Percentiles rank a stretch among this genome's conserved stretches.
Conservation (phyloP, 73 alveolate genomes). For the Paramecium sonneborni region DNA sequence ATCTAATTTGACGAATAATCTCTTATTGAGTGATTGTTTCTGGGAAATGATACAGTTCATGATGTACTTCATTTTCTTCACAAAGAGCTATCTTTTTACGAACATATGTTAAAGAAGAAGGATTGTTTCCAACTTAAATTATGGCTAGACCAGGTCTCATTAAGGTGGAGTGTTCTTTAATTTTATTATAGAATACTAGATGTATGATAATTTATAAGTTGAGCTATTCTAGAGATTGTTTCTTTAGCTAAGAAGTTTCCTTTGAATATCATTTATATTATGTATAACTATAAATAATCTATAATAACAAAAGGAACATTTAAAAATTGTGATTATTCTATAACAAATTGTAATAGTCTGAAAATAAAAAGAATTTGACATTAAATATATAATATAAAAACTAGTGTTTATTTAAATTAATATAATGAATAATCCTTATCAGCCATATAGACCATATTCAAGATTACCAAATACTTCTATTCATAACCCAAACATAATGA, state of each 20-base stretch:
- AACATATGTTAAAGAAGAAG: slow-evolving; percentile 45
- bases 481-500: neutral
- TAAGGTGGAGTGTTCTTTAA: neutral
- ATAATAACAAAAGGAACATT: neutral
- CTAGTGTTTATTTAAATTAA: neutral
- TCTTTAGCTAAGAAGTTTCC: slow-evolving; percentile 4
- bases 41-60: slow-evolving; percentile 22
- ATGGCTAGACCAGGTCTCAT: slow-evolving; percentile 59
- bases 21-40: slow-evolving; percentile 21
- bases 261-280: slow-evolving; percentile 16
- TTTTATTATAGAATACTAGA: neutral
- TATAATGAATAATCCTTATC: neutral
- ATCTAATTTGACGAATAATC: neutral
- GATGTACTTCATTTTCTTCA: slow-evolving; percentile 13
- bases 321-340: neutral
- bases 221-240: neutral
- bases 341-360: neutral
- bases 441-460: slow-evolving; percentile 2
- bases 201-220: neutral
- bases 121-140: slow-evolving; percentile 59
- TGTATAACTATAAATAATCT: neutral
- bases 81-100: slow-evolving; percentile 18
- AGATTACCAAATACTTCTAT: neutral
- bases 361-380: neutral
- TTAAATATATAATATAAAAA: neutral